Base-by-base conservation (phyloP, 495 filamentous ascomycete species). In the Penicillium bialowiezense region DNA sequence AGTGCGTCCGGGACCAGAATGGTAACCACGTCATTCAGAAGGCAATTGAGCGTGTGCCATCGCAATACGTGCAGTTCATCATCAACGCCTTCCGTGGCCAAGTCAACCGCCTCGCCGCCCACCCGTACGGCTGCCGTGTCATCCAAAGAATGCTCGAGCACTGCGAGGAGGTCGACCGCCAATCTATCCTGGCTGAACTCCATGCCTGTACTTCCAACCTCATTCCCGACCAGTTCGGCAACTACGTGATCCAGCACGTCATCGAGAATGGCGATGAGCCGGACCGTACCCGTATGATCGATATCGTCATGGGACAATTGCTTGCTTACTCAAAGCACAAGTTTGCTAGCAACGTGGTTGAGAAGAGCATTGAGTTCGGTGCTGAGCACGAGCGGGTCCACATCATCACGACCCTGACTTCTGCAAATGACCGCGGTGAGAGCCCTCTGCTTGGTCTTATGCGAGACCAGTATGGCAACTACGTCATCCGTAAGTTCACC, bases 21-120 rank as follows among this genome's bases (percentile, higher is more conserved):
- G 93, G 93, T 29, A 98, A 98, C 64, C 95, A 97, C 55, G 93
- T 98, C 29, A 85, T 98, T 36, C 95, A 97, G 60, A 96, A 96
- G 66, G 87, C 89, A 29, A 92, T 98, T 54, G 89, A 96, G 61
- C 75, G 89, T 39, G 86, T 96, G 4, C 89, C 89, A 2, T 76
- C 82, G 1, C 79, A 89, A 48, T 83, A 93, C 52, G 88, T 96
- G 34, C 86, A 85, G 52, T 92, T 96, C 71, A 88, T 97, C 64
- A 88, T 96, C 74, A 81, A 88, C 35, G 86, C 89, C 35, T 88
- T 97, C 72, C 79, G 73, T 24, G 86, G 85, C 13, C 84, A 91
- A 50, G 89, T 97, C n/a, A 81, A 83, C 46, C 70, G 77, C 40
- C 79, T 96, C 15, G 85, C 90, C 0, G 82, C 80, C 0, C 90